Evolutionary conservation across 2,329 filamentous ascomycete genomes (phyloP).

Genomic region (Allantophomopsis cytisporea): DNA sequence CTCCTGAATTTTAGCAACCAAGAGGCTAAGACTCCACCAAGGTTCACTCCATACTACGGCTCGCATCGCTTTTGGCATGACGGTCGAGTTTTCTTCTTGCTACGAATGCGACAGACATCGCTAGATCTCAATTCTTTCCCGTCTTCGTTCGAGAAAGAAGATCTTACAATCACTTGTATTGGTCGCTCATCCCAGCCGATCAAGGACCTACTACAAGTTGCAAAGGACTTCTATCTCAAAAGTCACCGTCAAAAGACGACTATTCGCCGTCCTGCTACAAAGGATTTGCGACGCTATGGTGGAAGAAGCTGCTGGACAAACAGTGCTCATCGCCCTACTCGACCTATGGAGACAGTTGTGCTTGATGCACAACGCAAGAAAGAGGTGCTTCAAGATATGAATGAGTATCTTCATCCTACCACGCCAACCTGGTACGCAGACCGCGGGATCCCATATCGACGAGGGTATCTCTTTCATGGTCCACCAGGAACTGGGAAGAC

Average conservation of each 20-base stretch:
- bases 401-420: constrained; percentile 61
- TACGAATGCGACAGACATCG: neutral
- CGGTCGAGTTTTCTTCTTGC: constrained; percentile 28
- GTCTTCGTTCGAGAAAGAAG: constrained; percentile 35
- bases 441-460: constrained; percentile 60
- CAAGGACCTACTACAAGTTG: constrained; percentile 38
- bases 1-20: constrained; percentile 48
- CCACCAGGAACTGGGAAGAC: constrained; percentile 66
- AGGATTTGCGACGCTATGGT: constrained; percentile 29
- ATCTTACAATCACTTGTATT: constrained; percentile 38
- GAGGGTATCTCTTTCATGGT: constrained; percentile 68
- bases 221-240: constrained; percentile 35
- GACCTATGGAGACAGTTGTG: constrained; percentile 64
- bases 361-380: constrained; percentile 55
- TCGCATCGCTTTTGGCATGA: constrained; percentile 39
- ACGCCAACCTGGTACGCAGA: constrained; percentile 63
- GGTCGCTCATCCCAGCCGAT: constrained; percentile 36
- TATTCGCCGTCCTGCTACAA: constrained; percentile 37
- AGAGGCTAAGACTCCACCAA: constrained; percentile 34
- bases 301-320: constrained; percentile 35
- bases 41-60: constrained; percentile 39
- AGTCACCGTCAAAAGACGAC: constrained; percentile 41
- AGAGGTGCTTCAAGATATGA: constrained; percentile 55
- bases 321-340: constrained; percentile 48
- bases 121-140: constrained; percentile 13